These are phyloP conservation scores for Eragrostis nindensis DNA, from an alignment of 176 grass and related monocot species.

Conservation along the genomic window DNA sequence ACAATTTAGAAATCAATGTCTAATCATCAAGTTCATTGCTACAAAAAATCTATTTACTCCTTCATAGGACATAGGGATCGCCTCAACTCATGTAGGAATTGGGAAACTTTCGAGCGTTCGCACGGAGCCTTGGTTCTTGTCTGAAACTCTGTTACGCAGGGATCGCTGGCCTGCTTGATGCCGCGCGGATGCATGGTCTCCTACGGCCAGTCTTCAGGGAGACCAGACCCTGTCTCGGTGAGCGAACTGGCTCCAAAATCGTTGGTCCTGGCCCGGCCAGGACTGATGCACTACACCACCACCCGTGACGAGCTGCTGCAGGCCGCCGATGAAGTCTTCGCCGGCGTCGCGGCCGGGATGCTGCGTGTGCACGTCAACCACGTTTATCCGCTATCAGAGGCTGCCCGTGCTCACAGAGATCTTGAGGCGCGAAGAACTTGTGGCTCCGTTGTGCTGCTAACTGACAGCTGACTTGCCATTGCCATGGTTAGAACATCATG, in stretches of 20 bases:
- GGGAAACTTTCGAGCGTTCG: neutral
- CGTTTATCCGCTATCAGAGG: slow-evolving; percentile 59
- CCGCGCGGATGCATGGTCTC: slow-evolving; percentile 56
- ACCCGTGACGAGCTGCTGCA: slow-evolving; percentile 56
- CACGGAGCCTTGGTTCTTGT: neutral
- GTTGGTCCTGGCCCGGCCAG: slow-evolving; percentile 57
- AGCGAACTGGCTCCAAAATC: slow-evolving; percentile 65
- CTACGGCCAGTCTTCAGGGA: slow-evolving; percentile 66
- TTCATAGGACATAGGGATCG: neutral
- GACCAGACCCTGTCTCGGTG: slow-evolving; percentile 46
- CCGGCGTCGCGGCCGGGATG: slow-evolving; percentile 20
- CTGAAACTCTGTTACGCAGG: slow-evolving; percentile 31
- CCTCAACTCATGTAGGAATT: neutral
- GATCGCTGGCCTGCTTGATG: slow-evolving; percentile 55
- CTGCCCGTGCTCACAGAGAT: slow-evolving; percentile 47
- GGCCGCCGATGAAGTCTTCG: slow-evolving; percentile 53
- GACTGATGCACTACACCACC: slow-evolving; percentile 57
- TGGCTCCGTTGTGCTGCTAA: slow-evolving; percentile 62
- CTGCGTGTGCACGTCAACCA: slow-evolving; percentile 51
- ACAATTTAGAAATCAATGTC: neutral
- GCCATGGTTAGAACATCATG: neutral
- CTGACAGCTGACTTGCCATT: slow-evolving; percentile 15
- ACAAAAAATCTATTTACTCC: neutral
- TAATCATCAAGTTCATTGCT: neutral
- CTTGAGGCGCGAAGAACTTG: slow-evolving; percentile 64